Conservation (phyloP, 306 rosid genomes). For the Cucumis melo region DNA sequence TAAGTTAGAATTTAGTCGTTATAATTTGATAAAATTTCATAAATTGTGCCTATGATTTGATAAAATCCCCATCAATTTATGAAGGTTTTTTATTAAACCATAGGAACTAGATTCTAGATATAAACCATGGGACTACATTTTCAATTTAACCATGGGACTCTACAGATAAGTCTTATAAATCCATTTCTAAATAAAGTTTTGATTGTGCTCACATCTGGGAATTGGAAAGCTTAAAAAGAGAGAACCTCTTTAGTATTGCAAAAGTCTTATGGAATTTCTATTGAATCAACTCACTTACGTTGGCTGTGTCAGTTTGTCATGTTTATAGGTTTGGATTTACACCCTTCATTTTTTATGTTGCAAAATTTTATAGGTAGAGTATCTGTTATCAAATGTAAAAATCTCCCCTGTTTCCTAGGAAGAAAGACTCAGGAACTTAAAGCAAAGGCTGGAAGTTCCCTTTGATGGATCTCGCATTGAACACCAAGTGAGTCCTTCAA, state of each 20-base stretch:
- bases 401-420: conserved; percentile 26
- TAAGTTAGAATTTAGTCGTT: too few species aligned
- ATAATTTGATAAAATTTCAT: too few species aligned
- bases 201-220: background rate
- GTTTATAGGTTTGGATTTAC: background rate
- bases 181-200: background rate
- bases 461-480: conserved; percentile 70
- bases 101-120: too few species aligned
- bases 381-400: background rate
- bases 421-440: conserved; percentile 51
- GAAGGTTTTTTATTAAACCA: too few species aligned
- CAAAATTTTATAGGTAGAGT: background rate
- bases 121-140: too few species aligned
- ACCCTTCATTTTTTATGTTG: background rate
- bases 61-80: too few species aligned
- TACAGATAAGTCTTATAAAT: background rate
- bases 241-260: background rate
- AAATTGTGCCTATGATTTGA: too few species aligned
- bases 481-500: conserved; percentile 58
- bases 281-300: background rate
- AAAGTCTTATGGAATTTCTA: background rate
- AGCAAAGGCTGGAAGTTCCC: conserved; percentile 62
- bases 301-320: background rate
- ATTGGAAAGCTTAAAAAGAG: background rate
- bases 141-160: background rate